phyloP scores from a whole-genome alignment of 495 filamentous ascomycete genomes.

The Penicillium pancosmium region DNA sequence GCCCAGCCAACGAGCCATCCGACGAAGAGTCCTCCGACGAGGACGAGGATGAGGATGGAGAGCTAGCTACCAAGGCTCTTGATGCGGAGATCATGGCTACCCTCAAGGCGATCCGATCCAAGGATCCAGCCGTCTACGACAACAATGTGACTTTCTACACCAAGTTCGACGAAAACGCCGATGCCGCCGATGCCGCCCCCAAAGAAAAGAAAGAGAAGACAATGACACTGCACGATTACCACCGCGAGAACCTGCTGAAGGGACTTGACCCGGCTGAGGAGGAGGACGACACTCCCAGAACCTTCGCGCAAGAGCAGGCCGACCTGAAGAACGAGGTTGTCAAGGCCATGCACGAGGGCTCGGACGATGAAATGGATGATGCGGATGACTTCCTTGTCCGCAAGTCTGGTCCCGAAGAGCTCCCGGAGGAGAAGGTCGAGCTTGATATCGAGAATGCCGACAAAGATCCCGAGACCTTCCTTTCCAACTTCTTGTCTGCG shows the following conservation, averaged over 20 bases:
- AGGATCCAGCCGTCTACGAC: slow-evolving; percentile 91
- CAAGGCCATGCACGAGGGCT: slow-evolving; percentile 70
- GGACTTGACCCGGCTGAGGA: slow-evolving; percentile 61
- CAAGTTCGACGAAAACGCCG: slow-evolving; percentile 55
- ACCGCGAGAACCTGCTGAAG: slow-evolving; percentile 78
- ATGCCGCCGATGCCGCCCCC: slow-evolving; percentile 20
- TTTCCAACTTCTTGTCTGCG: slow-evolving; percentile 85
- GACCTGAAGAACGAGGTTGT: slow-evolving; percentile 75
- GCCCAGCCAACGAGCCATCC: slow-evolving; percentile 35
- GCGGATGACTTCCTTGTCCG: slow-evolving; percentile 73
- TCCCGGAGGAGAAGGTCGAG: slow-evolving; percentile 51
- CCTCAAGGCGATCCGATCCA: slow-evolving; percentile 80
- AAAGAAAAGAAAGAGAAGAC: slow-evolving; percentile 72
- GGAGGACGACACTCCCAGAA: slow-evolving; percentile 53
- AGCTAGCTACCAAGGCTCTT: slow-evolving; percentile 76
- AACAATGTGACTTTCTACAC: slow-evolving; percentile 74
- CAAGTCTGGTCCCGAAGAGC: slow-evolving; percentile 43
- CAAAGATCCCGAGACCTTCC: slow-evolving; percentile 84
- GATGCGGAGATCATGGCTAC: slow-evolving; percentile 87
- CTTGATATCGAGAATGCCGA: slow-evolving; percentile 76
- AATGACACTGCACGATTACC: slow-evolving; percentile 87
- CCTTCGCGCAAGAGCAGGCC: slow-evolving; percentile 85
- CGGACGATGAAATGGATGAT: slow-evolving; percentile 60
- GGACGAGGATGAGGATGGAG: slow-evolving; percentile 76
- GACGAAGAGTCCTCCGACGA: slow-evolving; percentile 69